A percentile compares a stretch with the other conserved stretches of the same genome.
These are phyloP conservation scores for Erodium texanum DNA, from an alignment of 441 rosid species.

Conservation along the genomic window DNA sequence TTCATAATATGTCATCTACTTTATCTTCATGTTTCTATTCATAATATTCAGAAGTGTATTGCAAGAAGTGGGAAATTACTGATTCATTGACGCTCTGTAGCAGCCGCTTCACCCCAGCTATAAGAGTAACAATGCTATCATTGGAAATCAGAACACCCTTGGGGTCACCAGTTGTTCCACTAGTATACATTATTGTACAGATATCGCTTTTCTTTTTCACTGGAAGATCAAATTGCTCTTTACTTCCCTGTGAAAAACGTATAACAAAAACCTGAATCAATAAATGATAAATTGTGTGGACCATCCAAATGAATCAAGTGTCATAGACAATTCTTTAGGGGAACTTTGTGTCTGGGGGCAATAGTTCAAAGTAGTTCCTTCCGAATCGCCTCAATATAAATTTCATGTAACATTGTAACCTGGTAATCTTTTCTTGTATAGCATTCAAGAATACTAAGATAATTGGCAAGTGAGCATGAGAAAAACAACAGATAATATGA, in stretches of 20 bases:
- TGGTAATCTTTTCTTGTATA: background rate
- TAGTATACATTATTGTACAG: constrained; percentile 90
- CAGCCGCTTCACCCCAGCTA: constrained; percentile 58
- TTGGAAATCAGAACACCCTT: constrained; percentile 92
- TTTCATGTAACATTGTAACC: background rate
- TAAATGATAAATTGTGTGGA: too few species aligned
- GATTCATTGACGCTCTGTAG: constrained; percentile 52
- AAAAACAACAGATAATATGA: constrained; percentile 1
- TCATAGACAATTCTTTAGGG: background rate
- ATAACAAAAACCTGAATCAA: constrained; percentile 1
- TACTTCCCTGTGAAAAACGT: constrained; percentile 43
- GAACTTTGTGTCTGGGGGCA: background rate
- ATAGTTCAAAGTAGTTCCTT: background rate
- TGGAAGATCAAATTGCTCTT: constrained; percentile 61
- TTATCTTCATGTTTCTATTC: background rate
- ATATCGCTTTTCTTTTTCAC: constrained; percentile 56
- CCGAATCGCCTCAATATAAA: background rate
- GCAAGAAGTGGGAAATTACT: constrained; percentile 32
- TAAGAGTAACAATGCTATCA: constrained; percentile 59
- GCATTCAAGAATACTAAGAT: background rate
- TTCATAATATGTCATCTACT: background rate
- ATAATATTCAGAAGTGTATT: background rate
- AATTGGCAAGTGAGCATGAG: background rate
- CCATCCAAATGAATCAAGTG: background rate
- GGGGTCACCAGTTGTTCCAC: constrained; percentile 98